phyloP scores from a whole-genome alignment of 73 alveolate species.

The Paraurostyla sp. region DNA sequence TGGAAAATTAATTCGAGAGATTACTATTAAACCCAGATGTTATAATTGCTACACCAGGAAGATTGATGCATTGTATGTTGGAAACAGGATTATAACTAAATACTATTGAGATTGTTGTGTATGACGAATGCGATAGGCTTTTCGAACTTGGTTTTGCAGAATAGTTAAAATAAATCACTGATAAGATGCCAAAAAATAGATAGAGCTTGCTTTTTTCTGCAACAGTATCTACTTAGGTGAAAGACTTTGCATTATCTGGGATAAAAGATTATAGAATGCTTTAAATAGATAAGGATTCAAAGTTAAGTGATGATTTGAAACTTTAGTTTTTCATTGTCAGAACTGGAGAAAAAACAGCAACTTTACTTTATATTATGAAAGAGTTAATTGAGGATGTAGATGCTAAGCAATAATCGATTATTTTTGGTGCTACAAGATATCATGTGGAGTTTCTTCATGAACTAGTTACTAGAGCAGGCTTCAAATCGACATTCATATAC shows the following conservation, averaged over 20 bases:
- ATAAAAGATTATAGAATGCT: slow-evolving; percentile 93
- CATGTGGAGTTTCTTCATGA: slow-evolving; percentile 95
- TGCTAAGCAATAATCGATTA: slow-evolving; percentile 85
- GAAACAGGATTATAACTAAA: slow-evolving; percentile 89
- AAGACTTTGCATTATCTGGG: slow-evolving; percentile 95
- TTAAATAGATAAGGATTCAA: slow-evolving; percentile 94
- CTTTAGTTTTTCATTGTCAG: slow-evolving; percentile 88
- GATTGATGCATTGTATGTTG: slow-evolving; percentile 94
- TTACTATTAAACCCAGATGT: slow-evolving; percentile 98
- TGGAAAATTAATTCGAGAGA: slow-evolving; percentile 95
- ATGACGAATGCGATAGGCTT: slow-evolving; percentile 98
- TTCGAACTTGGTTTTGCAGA: slow-evolving; percentile 98
- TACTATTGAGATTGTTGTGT: slow-evolving; percentile 91
- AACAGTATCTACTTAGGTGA: slow-evolving; percentile 93
- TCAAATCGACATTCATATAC: slow-evolving; percentile 86
- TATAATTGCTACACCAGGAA: slow-evolving; percentile 99
- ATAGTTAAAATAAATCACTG: slow-evolving; percentile 84
- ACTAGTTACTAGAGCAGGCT: slow-evolving; percentile 79
- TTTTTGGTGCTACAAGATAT: slow-evolving; percentile 97
- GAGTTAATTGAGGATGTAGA: slow-evolving; percentile 77
- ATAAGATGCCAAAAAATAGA: slow-evolving; percentile 85
- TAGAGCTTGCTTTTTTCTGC: slow-evolving; percentile 96
- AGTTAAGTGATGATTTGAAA: slow-evolving; percentile 92
- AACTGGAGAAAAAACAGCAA: slow-evolving; percentile 89
- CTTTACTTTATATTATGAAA: slow-evolving; percentile 84